Evolutionary conservation across 352 stramenopile species (phyloP).

Genomic region (Pythium dissotocum): DNA sequence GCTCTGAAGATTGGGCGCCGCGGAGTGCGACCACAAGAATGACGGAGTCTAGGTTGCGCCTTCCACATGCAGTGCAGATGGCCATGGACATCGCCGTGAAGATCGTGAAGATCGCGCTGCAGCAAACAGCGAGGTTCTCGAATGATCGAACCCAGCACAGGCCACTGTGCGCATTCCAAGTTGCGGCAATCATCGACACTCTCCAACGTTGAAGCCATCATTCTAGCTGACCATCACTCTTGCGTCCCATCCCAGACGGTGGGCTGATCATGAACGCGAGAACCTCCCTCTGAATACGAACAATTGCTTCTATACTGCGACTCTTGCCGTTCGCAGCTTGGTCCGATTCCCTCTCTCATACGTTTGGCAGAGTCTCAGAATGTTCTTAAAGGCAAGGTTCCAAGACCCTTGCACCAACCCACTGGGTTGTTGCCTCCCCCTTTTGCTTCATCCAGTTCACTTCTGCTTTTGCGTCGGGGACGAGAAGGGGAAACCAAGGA

Average conservation of each 20-base stretch:
- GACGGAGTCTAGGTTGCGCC: constrained; percentile 10
- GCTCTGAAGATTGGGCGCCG: too few relatives aligned
- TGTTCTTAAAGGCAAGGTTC: too few relatives aligned
- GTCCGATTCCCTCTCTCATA: not conserved
- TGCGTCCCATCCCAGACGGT: constrained; percentile 18
- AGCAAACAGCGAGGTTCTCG: constrained; percentile 9
- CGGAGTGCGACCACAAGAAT: not conserved
- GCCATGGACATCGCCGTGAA: too few relatives aligned
- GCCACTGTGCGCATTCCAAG: not conserved
- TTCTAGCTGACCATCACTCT: constrained; percentile 24
- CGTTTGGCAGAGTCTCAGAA: not conserved
- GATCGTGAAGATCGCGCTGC: too few relatives aligned
- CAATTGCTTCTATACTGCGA: not conserved
- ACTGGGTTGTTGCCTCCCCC: too few relatives aligned
- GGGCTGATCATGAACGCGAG: constrained; percentile 21
- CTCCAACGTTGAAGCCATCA: constrained; percentile 16
- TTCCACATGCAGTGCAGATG: too few relatives aligned
- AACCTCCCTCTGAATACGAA: constrained; percentile 26
- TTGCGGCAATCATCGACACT: constrained; percentile 19
- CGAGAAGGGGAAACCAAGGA: constrained; percentile 15
- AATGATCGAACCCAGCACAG: constrained; percentile 9
- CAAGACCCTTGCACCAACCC: too few relatives aligned
- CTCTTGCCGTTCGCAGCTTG: too few relatives aligned
- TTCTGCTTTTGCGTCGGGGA: constrained; percentile 33
- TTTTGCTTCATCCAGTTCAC: constrained; percentile 22